Conservation (phyloP, 2,329 filamentous ascomycete genomes). For the Claviceps maximensis region DNA sequence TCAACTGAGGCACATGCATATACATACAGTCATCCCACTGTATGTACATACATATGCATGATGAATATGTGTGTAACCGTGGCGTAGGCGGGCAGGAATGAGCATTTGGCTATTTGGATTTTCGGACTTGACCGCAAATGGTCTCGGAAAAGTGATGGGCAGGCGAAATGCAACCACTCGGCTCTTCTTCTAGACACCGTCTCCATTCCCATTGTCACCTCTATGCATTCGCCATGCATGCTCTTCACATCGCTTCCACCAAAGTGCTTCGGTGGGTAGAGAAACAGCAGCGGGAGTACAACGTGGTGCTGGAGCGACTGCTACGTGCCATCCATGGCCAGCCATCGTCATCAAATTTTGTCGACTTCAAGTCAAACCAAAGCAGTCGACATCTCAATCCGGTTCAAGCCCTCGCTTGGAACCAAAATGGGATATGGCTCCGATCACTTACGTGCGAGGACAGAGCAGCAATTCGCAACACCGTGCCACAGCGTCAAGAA, state of each 20-base stretch:
- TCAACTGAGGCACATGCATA: too few relatives aligned
- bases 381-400: background rate
- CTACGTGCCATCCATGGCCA: background rate
- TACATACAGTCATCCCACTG: too few relatives aligned
- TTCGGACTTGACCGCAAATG: background rate
- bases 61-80: too few relatives aligned
- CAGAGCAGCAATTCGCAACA: background rate
- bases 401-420: too few relatives aligned
- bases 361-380: background rate
- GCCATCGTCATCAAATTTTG: background rate
- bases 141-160: background rate
- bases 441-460: background rate
- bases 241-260: background rate
- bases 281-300: background rate
- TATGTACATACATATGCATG: too few relatives aligned
- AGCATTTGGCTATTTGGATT: background rate
- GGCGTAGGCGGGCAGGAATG: background rate
- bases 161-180: background rate
- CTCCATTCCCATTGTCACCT: background rate
- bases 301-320: background rate
- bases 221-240: background rate
- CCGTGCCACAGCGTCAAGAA: background rate
- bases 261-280: background rate
- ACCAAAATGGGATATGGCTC: too few relatives aligned
- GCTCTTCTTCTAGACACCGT: background rate